Conservation (phyloP, 352 stramenopile genomes). For the Blastocystis sp. region DNA sequence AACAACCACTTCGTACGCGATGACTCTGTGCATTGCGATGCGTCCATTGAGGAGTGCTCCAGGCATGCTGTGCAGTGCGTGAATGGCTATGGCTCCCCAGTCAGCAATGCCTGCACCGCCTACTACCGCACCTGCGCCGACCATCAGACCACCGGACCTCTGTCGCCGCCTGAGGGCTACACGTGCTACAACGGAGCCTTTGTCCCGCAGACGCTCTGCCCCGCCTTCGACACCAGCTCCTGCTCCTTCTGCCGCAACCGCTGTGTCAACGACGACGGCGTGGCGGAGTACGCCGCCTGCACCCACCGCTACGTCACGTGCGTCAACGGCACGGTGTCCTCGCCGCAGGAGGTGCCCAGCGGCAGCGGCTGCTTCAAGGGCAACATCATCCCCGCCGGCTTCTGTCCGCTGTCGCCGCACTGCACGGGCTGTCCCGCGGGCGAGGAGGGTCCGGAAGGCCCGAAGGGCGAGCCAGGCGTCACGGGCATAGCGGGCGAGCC, state of each 20-base stretch:
- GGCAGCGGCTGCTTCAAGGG: background rate
- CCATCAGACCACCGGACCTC: background rate
- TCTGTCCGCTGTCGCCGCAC: constrained; percentile 20
- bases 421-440: constrained; percentile 20
- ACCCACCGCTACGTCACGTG: constrained; percentile 46
- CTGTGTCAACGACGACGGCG: constrained; percentile 31
- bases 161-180: constrained; percentile 7
- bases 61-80: background rate
- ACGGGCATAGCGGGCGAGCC: background rate
- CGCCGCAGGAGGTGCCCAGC: background rate
- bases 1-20: constrained; percentile 35
- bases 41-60: background rate
- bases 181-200: constrained; percentile 55
- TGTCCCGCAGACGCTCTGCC: constrained; percentile 34
- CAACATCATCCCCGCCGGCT: constrained; percentile 30
- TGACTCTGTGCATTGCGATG: background rate
- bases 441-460: background rate
- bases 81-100: constrained; percentile 41
- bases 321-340: constrained; percentile 28
- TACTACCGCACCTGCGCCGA: constrained; percentile 27
- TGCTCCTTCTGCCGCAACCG: constrained; percentile 52
- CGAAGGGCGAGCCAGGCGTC: background rate
- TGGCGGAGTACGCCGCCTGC: constrained; percentile 4
- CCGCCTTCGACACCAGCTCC: background rate
- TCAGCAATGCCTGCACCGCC: constrained; percentile 39